Evolutionary conservation across 1,139 yeast species (phyloP).

Genomic region (Waltiozyma sp.): DNA sequence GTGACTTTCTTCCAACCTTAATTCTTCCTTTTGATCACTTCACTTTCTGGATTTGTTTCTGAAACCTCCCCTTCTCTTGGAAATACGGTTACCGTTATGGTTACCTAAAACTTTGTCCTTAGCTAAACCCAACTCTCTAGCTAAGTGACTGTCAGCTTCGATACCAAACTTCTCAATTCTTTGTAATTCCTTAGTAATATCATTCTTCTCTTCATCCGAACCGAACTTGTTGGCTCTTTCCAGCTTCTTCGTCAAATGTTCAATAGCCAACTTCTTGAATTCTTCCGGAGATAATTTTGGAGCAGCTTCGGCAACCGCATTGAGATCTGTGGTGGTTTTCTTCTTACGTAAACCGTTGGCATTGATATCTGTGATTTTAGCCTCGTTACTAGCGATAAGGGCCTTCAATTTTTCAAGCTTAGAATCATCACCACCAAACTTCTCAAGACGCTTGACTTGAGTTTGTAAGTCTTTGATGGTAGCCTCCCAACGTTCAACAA

Average conservation of each 20-base stretch:
- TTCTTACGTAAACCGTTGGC: background rate
- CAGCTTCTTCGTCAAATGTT: slow-evolving; percentile 55
- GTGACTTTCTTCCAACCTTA: too few relatives aligned
- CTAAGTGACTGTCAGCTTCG: slow-evolving; percentile 54
- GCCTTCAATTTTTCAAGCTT: slow-evolving; percentile 2
- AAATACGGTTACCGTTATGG: background rate
- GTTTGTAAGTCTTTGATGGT: background rate
- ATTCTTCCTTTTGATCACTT: background rate
- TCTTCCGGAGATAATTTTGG: slow-evolving; percentile 46
- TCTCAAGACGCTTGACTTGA: background rate
- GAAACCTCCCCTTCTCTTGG: slow-evolving; percentile 3
- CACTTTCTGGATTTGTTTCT: slow-evolving; percentile 2
- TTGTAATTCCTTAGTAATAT: slow-evolving; percentile 45
- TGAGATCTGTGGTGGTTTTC: background rate
- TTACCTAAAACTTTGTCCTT: slow-evolving; percentile 6
- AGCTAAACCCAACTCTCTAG: slow-evolving; percentile 50
- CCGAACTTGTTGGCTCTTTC: slow-evolving; percentile 74
- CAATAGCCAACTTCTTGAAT: slow-evolving; percentile 57
- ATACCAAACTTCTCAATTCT: slow-evolving; percentile 83
- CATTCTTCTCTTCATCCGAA: slow-evolving; percentile 29
- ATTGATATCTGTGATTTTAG: background rate
- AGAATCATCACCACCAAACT: background rate
- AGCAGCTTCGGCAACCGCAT: slow-evolving; percentile 16
- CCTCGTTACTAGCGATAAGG: background rate
- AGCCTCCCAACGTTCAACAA: background rate